Evolutionary conservation across 306 rosid species (phyloP), one percentile per base, ranked within the genome.

Genomic region (Inga oerstediana): DNA sequence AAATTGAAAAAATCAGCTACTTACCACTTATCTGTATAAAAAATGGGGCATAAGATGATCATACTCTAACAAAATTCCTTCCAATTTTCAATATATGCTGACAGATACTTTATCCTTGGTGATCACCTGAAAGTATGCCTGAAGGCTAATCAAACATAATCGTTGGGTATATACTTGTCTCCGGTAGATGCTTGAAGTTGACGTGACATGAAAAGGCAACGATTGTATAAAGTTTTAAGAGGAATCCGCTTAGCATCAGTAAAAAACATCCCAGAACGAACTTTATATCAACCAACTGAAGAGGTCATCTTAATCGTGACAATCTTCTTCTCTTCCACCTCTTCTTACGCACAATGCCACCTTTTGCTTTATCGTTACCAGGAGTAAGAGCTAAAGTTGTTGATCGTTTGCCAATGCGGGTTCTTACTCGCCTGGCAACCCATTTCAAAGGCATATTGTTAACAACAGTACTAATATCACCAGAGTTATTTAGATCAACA

Each of bases 401-500:
- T 65, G 43, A 65, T 32, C 43, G 69, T 62, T 27, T 62, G 69
- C 69, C 37, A 13, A 12, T 5, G 69, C 11, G 34, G 37, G 69
- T 62, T 12, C 69, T 62, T 24, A 11, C 19, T 27, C 16, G 32
- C 37, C 34, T 62, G 39, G 69, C 34, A 27, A 62, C 69, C 69
- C 69, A 62, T 62, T 27, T 62, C 69, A 62, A 62, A 24, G 39
- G 69, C 69, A 62, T 62, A 62, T 12, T 27, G 37, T 62, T 62
- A 62, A 27, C 69, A 62, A 27, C 90, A 37, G 89, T 68, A 48
- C 93, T 86, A 79, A 96, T 93, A 80, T 91, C 92, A 65, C 80
- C 41, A 13, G 92, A 85, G 80, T 69, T 84, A 43, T 86, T 90
- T 79, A 91, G 86, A 82, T 96, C 96, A 68, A 92, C 96, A 10